Percentiles rank a stretch among this genome's conserved stretches.
phyloP scores from a whole-genome alignment of 176 grass and related monocot species.

The Eleusine indica region DNA sequence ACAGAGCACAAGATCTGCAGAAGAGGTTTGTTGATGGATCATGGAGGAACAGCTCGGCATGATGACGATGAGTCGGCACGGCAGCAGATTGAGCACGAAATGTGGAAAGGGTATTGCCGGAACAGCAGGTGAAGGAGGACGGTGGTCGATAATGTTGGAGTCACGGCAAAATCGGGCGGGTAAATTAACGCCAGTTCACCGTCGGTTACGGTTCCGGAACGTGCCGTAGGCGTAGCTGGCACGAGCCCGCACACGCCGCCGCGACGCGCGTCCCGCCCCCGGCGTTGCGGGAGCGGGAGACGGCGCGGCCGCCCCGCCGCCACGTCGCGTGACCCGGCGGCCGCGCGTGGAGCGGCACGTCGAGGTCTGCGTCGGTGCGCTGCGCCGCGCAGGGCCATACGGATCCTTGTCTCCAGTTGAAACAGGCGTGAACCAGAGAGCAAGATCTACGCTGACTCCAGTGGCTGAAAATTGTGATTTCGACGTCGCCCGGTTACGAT shows the following conservation, averaged over 20 bases:
- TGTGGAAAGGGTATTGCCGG: neutral
- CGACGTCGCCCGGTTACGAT: neutral
- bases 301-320: neutral
- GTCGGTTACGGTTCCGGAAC: neutral
- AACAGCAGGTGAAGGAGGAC: neutral
- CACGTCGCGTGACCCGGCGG: neutral
- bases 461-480: neutral
- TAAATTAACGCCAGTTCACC: neutral
- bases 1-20: neutral
- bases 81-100: neutral
- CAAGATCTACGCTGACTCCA: neutral
- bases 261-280: neutral
- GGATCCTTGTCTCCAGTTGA: neutral
- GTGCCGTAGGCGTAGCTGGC: neutral
- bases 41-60: neutral
- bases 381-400: neutral
- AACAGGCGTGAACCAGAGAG: neutral
- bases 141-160: no score
- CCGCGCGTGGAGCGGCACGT: neutral
- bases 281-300: neutral
- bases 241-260: neutral
- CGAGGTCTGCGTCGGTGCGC: neutral
- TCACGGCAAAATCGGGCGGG: neutral
- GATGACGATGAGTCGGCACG: neutral
- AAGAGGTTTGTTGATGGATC: neutral